Percentiles rank a stretch among this genome's conserved stretches.
These are phyloP conservation scores for Kodamaea neixiangensis DNA, from an alignment of 805 yeast genomes.

Conservation along the genomic window DNA sequence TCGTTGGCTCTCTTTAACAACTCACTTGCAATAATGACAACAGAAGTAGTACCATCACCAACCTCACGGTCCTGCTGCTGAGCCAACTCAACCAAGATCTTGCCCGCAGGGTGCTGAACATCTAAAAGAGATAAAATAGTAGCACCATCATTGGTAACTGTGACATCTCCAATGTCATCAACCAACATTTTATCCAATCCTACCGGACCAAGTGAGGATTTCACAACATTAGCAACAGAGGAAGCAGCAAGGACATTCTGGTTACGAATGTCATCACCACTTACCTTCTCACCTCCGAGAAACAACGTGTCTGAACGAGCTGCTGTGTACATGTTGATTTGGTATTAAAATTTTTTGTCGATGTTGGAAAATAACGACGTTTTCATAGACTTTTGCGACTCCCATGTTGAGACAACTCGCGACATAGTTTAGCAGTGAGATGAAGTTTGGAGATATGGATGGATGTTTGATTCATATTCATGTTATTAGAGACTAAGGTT, in stretches of 20 bases:
- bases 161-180: conserved; percentile 98
- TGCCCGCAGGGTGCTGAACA: conserved; percentile 99
- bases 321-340: conserved; percentile 59
- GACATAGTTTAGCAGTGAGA: neutral
- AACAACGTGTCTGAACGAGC: conserved; percentile 91
- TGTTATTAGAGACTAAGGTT: no score
- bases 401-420: neutral
- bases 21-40: conserved; percentile 94
- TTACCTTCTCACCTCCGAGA: conserved; percentile 92
- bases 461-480: no score
- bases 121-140: conserved; percentile 87
- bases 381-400: neutral
- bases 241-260: conserved; percentile 95
- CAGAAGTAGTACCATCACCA: conserved; percentile 98
- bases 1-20: conserved; percentile 90
- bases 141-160: conserved; percentile 99
- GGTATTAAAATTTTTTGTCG: conserved; percentile 4
- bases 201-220: conserved; percentile 95
- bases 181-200: conserved; percentile 98
- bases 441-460: no score
- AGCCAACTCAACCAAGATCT: conserved; percentile 93
- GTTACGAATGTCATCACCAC: conserved; percentile 95
- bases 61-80: conserved; percentile 99
- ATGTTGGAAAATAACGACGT: neutral
- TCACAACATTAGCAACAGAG: conserved; percentile 80